Conservation (phyloP, 106 monocot genomes). For the Xerophyta viscosa region DNA sequence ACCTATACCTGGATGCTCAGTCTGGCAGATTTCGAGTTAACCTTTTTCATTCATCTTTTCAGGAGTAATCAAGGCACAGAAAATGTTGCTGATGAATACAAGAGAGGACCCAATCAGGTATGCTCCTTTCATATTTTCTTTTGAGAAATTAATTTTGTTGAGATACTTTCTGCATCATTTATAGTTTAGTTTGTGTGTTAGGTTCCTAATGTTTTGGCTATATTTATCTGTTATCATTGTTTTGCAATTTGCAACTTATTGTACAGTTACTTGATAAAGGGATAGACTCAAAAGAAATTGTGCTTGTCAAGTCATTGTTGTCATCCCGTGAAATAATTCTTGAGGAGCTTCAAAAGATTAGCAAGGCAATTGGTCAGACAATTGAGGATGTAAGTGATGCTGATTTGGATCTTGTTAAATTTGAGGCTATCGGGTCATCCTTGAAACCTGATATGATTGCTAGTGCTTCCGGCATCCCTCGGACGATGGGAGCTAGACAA, state of each 20-base stretch:
- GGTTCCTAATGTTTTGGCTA: neutral
- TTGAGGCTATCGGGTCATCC: constrained; percentile 28
- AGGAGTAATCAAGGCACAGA: constrained; percentile 15
- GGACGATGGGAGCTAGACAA: constrained; percentile 33
- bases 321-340: constrained; percentile 56
- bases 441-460: constrained; percentile 16
- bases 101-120: constrained; percentile 39
- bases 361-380: constrained; percentile 44
- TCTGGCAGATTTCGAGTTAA: too few species aligned
- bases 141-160: too few species aligned
- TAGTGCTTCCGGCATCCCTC: constrained; percentile 9
- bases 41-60: neutral
- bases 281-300: constrained; percentile 41
- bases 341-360: constrained; percentile 59
- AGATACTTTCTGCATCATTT: too few species aligned
- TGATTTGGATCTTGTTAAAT: constrained; percentile 50
- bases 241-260: neutral
- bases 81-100: constrained; percentile 17
- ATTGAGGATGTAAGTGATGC: constrained; percentile 56
- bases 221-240: neutral
- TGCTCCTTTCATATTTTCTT: constrained; percentile 2
- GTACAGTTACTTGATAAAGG: constrained; percentile 41
- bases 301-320: constrained; percentile 60
- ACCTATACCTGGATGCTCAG: too few species aligned
- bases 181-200: neutral